These are phyloP conservation scores for Lactifluus volemus DNA, from an alignment of 768 basidiomycete species.

Conservation along the genomic window DNA sequence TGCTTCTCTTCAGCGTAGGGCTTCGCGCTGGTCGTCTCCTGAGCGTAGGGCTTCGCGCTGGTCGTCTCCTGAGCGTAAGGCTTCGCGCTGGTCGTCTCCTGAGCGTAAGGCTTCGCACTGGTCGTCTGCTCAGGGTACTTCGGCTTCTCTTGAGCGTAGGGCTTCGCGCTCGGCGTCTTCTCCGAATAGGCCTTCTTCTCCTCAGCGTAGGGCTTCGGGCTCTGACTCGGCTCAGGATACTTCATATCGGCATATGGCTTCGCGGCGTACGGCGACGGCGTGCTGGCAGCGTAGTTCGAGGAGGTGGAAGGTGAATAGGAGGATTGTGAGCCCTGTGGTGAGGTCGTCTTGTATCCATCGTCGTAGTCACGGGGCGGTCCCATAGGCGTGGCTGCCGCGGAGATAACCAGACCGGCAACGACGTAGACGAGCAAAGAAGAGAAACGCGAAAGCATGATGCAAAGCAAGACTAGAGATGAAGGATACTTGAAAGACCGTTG, in stretches of 20 bases:
- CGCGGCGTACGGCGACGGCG: neutral
- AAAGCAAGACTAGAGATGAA: conserved; percentile 9
- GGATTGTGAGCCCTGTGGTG: neutral
- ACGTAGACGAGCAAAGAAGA: conserved; percentile 12
- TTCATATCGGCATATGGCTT: neutral
- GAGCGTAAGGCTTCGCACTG: neutral
- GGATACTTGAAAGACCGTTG: neutral
- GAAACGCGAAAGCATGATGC: conserved; percentile 15
- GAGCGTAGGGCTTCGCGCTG: neutral
- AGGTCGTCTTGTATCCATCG: neutral
- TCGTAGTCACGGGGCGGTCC: neutral
- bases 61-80: neutral
- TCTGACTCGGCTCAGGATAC: neutral
- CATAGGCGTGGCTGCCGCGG: conserved; percentile 10
- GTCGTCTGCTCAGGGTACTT: neutral
- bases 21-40: neutral
- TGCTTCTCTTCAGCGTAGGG: neutral
- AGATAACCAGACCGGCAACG: conserved; percentile 9
- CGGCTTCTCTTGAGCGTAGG: neutral
- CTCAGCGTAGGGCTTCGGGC: neutral
- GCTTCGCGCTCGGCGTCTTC: neutral
- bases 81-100: neutral
- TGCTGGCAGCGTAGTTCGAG: neutral
- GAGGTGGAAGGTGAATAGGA: neutral
- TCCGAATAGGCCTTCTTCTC: neutral